Evolutionary conservation across 768 basidiomycete species (phyloP).

Genomic region (Astraeus odoratus): DNA sequence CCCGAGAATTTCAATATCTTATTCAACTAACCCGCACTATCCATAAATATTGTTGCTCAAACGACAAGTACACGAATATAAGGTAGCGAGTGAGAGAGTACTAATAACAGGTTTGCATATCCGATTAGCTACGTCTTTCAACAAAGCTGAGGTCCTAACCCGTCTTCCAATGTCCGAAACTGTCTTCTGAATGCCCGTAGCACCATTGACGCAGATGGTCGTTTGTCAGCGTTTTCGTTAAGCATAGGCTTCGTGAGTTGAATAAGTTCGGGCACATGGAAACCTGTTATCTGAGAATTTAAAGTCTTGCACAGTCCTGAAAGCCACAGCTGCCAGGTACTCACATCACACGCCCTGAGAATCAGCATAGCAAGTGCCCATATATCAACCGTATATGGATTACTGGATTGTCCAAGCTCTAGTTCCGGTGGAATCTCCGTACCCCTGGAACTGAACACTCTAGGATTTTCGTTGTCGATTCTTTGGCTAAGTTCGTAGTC

Average conservation of each 20-base stretch:
- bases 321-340: conserved; percentile 8
- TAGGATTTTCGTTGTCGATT: conserved; percentile 36
- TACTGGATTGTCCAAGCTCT: conserved; percentile 39
- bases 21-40: too few species aligned
- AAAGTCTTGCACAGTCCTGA: conserved; percentile 6
- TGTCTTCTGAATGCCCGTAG: conserved; percentile 38
- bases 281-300: conserved; percentile 43
- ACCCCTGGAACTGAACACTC: conserved; percentile 39
- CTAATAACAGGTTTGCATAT: too few species aligned
- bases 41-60: too few species aligned
- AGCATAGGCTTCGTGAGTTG: conserved; percentile 55
- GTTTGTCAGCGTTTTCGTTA: conserved; percentile 38
- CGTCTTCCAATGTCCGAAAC: not conserved
- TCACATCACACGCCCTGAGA: conserved; percentile 57
- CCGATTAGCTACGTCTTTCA: not conserved
- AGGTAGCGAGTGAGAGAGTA: too few species aligned
- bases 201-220: conserved; percentile 45
- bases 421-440: conserved; percentile 71
- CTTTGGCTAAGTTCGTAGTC: conserved; percentile 65
- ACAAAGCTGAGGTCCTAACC: too few species aligned
- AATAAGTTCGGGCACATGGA: conserved; percentile 53
- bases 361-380: conserved; percentile 67
- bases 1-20: too few species aligned
- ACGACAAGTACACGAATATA: too few species aligned
- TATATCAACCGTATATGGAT: conserved; percentile 69